Evolutionary conservation across 1,284 basidiomycete genomes (phyloP).

Genomic region (Cronartium quercuum): DNA sequence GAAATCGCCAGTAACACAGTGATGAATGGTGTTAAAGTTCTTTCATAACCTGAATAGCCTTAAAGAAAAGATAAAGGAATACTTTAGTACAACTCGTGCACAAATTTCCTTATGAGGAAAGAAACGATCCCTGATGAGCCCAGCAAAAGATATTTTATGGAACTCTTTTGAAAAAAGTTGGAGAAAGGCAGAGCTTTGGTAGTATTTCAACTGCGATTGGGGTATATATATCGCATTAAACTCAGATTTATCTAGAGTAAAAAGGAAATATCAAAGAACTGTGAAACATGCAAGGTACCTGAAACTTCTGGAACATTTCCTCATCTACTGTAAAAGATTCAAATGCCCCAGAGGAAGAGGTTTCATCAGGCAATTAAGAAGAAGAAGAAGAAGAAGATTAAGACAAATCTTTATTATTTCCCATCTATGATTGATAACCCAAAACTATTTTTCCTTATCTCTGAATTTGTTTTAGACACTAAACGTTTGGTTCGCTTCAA

Average conservation of each 20-base stretch:
- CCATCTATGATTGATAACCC: too few relatives aligned
- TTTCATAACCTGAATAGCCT: background rate
- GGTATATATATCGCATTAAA: background rate
- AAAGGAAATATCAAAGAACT: background rate
- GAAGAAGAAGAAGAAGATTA: too few relatives aligned
- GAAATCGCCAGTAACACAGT: background rate
- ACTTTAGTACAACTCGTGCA: background rate
- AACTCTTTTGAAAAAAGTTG: background rate
- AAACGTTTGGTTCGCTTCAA: too few relatives aligned
- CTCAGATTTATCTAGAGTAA: background rate
- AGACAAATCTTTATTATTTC: too few relatives aligned
- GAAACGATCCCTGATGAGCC: too few relatives aligned
- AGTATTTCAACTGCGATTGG: background rate
- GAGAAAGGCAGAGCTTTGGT: background rate
- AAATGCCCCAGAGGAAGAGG: background rate
- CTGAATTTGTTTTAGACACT: too few relatives aligned
- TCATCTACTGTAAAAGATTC: background rate
- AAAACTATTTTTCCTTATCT: too few relatives aligned
- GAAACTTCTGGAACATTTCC: slow-evolving; percentile 2
- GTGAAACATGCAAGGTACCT: background rate
- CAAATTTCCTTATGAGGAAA: too few relatives aligned
- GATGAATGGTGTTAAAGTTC: background rate
- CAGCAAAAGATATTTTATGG: too few relatives aligned
- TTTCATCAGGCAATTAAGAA: too few relatives aligned
- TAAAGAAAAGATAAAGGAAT: background rate